Evolutionary conservation across 257 asterid species (phyloP).

Genomic region (Lantana camara): DNA sequence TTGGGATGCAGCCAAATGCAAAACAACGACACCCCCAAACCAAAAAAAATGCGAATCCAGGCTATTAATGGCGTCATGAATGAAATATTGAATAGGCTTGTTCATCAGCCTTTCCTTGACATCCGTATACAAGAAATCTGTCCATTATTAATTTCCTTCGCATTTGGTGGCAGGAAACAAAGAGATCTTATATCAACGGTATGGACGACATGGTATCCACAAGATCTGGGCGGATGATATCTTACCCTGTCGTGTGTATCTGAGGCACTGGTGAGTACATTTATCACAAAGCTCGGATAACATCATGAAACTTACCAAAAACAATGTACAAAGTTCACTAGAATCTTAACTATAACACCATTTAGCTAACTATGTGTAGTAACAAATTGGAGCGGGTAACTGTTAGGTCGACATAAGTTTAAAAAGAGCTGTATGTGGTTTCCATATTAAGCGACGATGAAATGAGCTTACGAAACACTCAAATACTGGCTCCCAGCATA

Average conservation of each 20-base stretch:
- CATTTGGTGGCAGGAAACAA: slow-evolving; percentile 53
- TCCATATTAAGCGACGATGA: too few species aligned
- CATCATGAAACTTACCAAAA: too few species aligned
- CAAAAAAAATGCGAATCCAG: slow-evolving; percentile 3
- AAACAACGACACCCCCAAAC: not conserved
- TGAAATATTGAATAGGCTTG: slow-evolving; percentile 8
- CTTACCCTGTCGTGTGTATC: slow-evolving; percentile 89
- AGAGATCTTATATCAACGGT: slow-evolving; percentile 62
- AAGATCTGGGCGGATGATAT: slow-evolving; percentile 89
- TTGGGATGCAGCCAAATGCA: not conserved
- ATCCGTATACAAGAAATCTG: slow-evolving; percentile 14
- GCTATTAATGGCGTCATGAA: not conserved
- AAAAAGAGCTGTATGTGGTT: too few species aligned
- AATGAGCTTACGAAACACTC: too few species aligned
- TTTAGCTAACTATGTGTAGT: too few species aligned
- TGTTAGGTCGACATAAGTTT: too few species aligned
- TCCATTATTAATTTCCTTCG: slow-evolving; percentile 19
- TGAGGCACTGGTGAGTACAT: slow-evolving; percentile 86
- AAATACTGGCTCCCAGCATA: too few species aligned
- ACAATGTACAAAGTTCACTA: too few species aligned
- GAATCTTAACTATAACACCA: too few species aligned
- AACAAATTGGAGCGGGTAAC: too few species aligned
- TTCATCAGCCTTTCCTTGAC: not conserved
- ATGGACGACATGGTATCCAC: slow-evolving; percentile 62
- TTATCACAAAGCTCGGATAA: too few species aligned